These are phyloP conservation scores for Ceratobasidium papillatum DNA, from an alignment of 1,284 basidiomycete species.

Conservation along the genomic window DNA sequence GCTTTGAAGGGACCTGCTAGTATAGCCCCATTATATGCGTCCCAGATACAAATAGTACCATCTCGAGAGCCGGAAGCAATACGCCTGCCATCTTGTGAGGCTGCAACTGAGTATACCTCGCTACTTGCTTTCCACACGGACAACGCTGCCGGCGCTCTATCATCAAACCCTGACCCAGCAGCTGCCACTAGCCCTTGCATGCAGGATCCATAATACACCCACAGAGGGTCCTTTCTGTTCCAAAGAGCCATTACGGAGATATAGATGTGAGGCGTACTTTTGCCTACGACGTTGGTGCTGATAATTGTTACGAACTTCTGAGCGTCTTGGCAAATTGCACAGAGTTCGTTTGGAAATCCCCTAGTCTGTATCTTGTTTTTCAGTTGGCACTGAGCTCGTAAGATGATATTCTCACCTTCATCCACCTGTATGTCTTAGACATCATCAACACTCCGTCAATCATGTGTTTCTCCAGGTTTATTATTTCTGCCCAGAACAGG, in stretches of 20 bases:
- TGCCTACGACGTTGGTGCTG: not conserved
- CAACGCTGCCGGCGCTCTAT: not conserved
- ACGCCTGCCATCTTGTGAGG: constrained; percentile 11
- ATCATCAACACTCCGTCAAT: not conserved
- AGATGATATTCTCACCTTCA: constrained; percentile 1
- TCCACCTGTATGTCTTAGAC: not conserved
- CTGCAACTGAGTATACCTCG: not conserved
- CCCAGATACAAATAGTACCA: constrained; percentile 3
- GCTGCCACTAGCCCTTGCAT: not conserved
- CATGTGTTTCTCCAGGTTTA: not conserved
- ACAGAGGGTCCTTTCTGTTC: not conserved
- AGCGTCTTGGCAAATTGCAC: not conserved
- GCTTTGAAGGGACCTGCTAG: not conserved
- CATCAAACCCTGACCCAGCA: not conserved
- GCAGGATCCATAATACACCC: not conserved
- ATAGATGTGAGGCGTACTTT: constrained; percentile 13
- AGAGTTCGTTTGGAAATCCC: no score
- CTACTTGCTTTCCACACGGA: not conserved
- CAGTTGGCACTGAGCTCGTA: no score
- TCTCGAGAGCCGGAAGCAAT: not conserved
- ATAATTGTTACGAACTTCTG: not conserved
- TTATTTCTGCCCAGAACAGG: not conserved
- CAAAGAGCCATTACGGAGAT: not conserved
- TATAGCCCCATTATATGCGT: not conserved
- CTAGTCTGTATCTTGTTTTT: no score